Conservation (phyloP, 768 basidiomycete genomes). For the Dentipellis fragilis region DNA sequence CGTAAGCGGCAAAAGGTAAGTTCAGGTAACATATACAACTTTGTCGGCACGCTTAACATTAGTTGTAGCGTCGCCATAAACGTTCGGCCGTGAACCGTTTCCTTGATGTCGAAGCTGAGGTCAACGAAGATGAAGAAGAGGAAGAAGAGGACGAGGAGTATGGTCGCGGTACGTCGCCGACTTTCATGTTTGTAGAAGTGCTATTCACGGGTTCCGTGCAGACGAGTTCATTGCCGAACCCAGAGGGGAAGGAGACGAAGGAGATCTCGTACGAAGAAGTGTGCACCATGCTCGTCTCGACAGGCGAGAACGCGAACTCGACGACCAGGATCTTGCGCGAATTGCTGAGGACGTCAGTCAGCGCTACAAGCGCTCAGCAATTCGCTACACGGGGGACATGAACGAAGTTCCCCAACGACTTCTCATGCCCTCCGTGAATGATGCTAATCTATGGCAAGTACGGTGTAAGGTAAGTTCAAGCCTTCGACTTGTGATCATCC, state of each 20-base stretch:
- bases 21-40: neutral
- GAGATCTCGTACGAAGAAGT: constrained; percentile 36
- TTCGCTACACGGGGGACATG: constrained; percentile 83
- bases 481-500: neutral
- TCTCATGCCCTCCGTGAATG: constrained; percentile 94
- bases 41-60: constrained; percentile 4
- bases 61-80: constrained; percentile 51
- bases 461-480: constrained; percentile 65
- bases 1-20: constrained; percentile 57
- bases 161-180: constrained; percentile 28
- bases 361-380: constrained; percentile 61
- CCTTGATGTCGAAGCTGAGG: constrained; percentile 93
- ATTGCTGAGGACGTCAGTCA: constrained; percentile 76
- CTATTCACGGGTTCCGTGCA: constrained; percentile 18
- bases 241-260: constrained; percentile 58
- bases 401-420: constrained; percentile 88
- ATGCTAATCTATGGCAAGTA: constrained; percentile 93
- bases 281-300: constrained; percentile 62
- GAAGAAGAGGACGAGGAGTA: constrained; percentile 80
- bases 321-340: constrained; percentile 72
- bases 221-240: constrained; percentile 62
- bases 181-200: neutral
- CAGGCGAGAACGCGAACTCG: constrained; percentile 58
- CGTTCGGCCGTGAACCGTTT: constrained; percentile 63
- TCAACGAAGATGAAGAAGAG: constrained; percentile 95